phyloP scores from a whole-genome alignment of 208 protist species.

The Leishmania amazonensis region DNA sequence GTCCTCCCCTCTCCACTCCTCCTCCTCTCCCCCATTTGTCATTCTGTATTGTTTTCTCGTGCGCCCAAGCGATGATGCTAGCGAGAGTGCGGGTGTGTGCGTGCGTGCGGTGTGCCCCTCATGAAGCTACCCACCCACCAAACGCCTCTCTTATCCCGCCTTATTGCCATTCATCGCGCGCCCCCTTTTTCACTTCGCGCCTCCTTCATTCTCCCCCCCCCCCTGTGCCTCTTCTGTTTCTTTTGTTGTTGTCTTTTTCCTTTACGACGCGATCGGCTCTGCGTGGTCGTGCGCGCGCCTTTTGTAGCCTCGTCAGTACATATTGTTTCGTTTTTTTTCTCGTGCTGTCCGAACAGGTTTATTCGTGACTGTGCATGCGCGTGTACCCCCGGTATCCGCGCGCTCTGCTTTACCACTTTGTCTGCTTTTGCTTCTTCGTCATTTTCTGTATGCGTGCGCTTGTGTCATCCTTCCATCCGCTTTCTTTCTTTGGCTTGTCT shows the following conservation, averaged over 20 bases:
- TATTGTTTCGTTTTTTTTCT: neutral
- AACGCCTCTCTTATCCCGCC: neutral
- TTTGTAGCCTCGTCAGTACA: neutral
- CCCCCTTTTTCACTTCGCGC: neutral
- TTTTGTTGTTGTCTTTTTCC: neutral
- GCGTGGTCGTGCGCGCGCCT: neutral
- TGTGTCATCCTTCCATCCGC: too few relatives aligned
- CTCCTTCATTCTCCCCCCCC: neutral
- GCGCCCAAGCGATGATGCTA: neutral
- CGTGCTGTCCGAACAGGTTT: neutral
- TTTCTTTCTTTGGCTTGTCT: neutral
- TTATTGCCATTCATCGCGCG: neutral
- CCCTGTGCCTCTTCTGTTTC: neutral
- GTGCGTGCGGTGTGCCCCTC: neutral
- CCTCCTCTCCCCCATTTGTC: neutral
- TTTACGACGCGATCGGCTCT: neutral
- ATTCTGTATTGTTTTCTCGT: neutral
- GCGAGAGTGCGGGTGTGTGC: neutral
- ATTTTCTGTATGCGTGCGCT: too few relatives aligned
- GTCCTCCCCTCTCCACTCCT: neutral
- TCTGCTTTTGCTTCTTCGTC: neutral
- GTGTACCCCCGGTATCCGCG: neutral
- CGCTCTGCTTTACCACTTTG: neutral
- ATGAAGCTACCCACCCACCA: neutral
- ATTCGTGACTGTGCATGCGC: neutral